These are phyloP conservation scores for Pseudogymnoascus verrucosus DNA, from an alignment of 2,329 filamentous ascomycete species.

Conservation along the genomic window DNA sequence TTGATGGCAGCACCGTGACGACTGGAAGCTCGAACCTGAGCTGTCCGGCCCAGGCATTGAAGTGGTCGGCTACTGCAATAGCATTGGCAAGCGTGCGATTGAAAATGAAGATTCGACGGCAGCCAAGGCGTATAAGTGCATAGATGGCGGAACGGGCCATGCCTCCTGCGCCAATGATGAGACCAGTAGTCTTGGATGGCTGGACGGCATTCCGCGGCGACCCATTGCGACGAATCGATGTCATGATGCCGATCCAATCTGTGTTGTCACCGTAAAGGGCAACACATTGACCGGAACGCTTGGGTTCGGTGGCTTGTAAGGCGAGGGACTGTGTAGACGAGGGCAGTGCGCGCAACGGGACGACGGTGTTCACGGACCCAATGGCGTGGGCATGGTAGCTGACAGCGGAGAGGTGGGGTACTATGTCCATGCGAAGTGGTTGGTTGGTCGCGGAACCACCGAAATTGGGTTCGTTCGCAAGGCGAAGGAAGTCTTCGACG, in stretches of 20 bases:
- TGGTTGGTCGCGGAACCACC: constrained; percentile 65
- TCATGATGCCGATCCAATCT: constrained; percentile 70
- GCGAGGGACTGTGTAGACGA: constrained; percentile 38
- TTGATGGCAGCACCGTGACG: constrained; percentile 43
- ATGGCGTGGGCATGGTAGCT: constrained; percentile 68
- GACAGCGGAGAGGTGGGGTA: constrained; percentile 55
- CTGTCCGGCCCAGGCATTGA: constrained; percentile 40
- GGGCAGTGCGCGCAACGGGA: constrained; percentile 55
- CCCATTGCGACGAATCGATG: constrained; percentile 60
- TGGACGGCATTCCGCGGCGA: constrained; percentile 60
- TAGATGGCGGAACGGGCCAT: constrained; percentile 72
- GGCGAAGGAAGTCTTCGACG: constrained; percentile 52
- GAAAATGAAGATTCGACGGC: constrained; percentile 63
- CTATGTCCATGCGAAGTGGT: constrained; percentile 67
- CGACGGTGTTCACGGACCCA: constrained; percentile 67
- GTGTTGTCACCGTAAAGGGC: constrained; percentile 73
- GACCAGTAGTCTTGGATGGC: constrained; percentile 36
- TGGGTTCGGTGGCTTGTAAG: constrained; percentile 42
- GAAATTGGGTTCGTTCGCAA: constrained; percentile 59
- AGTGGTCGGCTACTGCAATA: constrained; percentile 57
- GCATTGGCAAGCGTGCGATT: constrained; percentile 61
- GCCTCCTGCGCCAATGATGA: constrained; percentile 59
- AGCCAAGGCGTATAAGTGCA: constrained; percentile 64
- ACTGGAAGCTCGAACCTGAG: constrained; percentile 22
- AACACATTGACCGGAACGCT: constrained; percentile 56